Evolutionary conservation across 352 stramenopile species (phyloP), one percentile per base, ranked within the genome.

Genomic region (Phytophthora citrophthora): DNA sequence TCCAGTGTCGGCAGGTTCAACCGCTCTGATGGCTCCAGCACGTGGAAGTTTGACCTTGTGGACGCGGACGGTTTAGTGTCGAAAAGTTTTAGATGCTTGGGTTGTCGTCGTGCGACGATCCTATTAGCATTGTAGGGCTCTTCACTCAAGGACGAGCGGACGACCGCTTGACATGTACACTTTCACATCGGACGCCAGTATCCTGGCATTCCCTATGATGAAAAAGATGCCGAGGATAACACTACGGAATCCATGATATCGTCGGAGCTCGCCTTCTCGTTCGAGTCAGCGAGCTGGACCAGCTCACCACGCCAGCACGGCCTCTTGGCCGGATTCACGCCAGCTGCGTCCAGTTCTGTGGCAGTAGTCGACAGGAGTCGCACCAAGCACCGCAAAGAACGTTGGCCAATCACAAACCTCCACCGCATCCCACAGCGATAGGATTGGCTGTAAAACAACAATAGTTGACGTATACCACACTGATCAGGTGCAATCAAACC

Each of bases 291-390:
- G 10, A 38, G 11, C 26, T 24, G 43, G 23, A 55, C 50, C 32
- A 61, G 49, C 58, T 65, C 49, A 61, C 49, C 40, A 66, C 41
- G 36, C 60, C 34, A 62, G 51, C 47, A 34, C 40, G 43, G n/a
- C 16, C 61, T 64, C 53, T 49, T 58, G 52, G 53, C 27, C 47
- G 61, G 61, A 52, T 68, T 68, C 61, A 68, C 45, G 38, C 52
- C 61, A 69, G 61, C 61, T 69, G 61, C 54, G 58, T 24, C 0
- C 23, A 4, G 26, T 47, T 54, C 12, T 63, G 61, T 70, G 54
- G 54, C 47, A 65, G 39, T 38, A 70, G 61, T 15, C 46, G 40
- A 60, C 18, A 55, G 24, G 47, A 59, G 38, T 53, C 24, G 27
- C 13, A 45, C 53, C 18, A 56, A 20, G 29, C 31, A 52, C 44